phyloP scores from a whole-genome alignment of 2,329 filamentous ascomycete genomes.

The Zymoseptoria crescenta region DNA sequence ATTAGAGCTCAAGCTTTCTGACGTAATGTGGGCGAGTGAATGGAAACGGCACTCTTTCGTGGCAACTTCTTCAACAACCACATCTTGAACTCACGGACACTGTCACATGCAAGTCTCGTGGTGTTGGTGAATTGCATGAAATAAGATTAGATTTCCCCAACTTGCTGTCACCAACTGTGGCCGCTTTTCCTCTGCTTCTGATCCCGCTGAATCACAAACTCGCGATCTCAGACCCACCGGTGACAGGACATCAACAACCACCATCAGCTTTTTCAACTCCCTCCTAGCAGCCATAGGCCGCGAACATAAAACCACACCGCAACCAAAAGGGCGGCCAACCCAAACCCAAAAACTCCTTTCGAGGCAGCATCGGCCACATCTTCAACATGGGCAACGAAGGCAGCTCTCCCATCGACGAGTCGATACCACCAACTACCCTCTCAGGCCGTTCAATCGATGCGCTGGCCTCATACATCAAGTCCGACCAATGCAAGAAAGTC shows the following conservation, averaged over 20 bases:
- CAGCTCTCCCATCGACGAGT: constrained; percentile 59
- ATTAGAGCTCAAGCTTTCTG: neutral
- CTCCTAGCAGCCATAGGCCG: constrained; percentile 42
- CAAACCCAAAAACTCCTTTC: constrained; percentile 16
- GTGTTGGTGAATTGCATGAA: neutral
- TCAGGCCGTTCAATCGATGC: constrained; percentile 61
- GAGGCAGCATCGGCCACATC: constrained; percentile 16
- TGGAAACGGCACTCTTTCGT: neutral
- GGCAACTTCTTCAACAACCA: neutral
- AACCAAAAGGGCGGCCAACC: constrained; percentile 23
- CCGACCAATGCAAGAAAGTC: constrained; percentile 59
- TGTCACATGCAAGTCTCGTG: neutral
- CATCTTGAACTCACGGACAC: neutral
- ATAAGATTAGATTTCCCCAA: neutral
- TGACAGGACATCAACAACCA: neutral
- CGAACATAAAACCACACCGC: constrained; percentile 40
- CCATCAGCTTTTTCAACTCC: constrained; percentile 7
- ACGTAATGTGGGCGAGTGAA: neutral
- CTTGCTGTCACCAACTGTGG: neutral
- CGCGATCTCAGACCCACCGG: neutral
- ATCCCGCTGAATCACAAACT: no score
- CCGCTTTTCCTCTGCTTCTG: neutral
- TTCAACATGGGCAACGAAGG: constrained; percentile 78
- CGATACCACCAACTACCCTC: constrained; percentile 57
- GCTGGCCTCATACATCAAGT: constrained; percentile 72